These are phyloP conservation scores for Tilletiaria anomala DNA, from an alignment of 1,284 basidiomycete genomes.

Conservation along the genomic window DNA sequence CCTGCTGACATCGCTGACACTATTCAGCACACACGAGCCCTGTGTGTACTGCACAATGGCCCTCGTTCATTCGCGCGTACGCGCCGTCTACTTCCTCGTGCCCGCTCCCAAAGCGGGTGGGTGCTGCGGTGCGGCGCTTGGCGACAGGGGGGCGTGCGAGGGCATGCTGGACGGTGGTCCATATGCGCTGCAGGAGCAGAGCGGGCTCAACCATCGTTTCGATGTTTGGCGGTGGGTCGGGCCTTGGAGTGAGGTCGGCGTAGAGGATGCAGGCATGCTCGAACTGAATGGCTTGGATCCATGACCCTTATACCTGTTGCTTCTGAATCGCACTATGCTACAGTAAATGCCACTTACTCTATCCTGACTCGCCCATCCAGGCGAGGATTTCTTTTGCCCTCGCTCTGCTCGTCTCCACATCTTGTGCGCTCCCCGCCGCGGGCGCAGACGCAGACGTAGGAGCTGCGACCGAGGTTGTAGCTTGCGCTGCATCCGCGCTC, in stretches of 20 bases:
- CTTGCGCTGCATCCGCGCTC: too few relatives aligned
- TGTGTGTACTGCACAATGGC: constrained; percentile 37
- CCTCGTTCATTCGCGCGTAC: constrained; percentile 30
- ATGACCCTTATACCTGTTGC: too few relatives aligned
- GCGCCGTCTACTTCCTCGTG: constrained; percentile 23
- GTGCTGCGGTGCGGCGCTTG: constrained; percentile 20
- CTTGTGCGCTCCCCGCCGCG: too few relatives aligned
- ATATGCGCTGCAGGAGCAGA: constrained; percentile 41
- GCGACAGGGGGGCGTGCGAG: constrained; percentile 3
- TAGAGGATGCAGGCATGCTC: not conserved
- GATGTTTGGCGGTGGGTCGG: constrained; percentile 40
- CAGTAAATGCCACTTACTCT: too few relatives aligned
- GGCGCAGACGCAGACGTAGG: too few relatives aligned
- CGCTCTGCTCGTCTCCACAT: too few relatives aligned
- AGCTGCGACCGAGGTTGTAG: too few relatives aligned
- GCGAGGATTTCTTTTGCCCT: too few relatives aligned
- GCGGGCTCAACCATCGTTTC: constrained; percentile 40
- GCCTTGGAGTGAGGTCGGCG: not conserved
- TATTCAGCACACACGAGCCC: constrained; percentile 35
- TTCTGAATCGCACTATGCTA: too few relatives aligned
- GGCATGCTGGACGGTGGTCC: constrained; percentile 24
- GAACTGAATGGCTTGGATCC: not conserved
- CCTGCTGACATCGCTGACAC: constrained; percentile 23
- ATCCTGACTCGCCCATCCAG: too few relatives aligned
- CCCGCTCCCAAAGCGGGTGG: constrained; percentile 23